These are phyloP conservation scores for Helianthus tuberosus DNA, from an alignment of 129 eudicot genomes.

Conservation along the genomic window DNA sequence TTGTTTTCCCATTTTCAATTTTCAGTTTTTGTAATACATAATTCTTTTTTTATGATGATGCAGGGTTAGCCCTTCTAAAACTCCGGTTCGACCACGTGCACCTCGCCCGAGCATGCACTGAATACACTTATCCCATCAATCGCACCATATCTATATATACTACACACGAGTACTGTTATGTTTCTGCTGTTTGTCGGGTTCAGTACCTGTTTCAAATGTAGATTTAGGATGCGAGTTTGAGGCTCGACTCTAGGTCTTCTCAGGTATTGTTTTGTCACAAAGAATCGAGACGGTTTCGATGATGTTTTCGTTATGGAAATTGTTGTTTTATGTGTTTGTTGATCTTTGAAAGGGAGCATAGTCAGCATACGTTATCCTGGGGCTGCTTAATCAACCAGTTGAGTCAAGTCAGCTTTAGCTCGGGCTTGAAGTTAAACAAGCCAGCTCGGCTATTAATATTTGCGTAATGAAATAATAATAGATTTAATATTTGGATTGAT, in stretches of 20 bases:
- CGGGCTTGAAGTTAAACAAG: too few species aligned
- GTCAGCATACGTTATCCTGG: too few species aligned
- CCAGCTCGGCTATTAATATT: too few species aligned
- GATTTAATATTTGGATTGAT: too few species aligned
- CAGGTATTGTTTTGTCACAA: slow-evolving; percentile 33
- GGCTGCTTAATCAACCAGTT: too few species aligned
- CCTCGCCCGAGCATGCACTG: slow-evolving; percentile 71
- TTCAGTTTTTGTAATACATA: background rate
- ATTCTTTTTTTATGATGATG: slow-evolving; percentile 11
- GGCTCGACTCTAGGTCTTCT: slow-evolving; percentile 29
- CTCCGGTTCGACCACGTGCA: slow-evolving; percentile 90
- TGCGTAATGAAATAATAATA: too few species aligned
- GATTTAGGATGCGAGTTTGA: slow-evolving; percentile 38
- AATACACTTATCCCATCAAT: slow-evolving; percentile 17
- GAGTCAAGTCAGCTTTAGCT: too few species aligned
- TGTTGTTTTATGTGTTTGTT: slow-evolving; percentile 28
- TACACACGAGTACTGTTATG: slow-evolving; percentile 23
- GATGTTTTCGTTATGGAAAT: slow-evolving; percentile 10
- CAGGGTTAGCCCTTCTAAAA: slow-evolving; percentile 98
- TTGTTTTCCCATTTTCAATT: background rate
- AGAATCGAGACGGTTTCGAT: slow-evolving; percentile 29
- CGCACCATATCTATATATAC: slow-evolving; percentile 20
- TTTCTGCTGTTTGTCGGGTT: slow-evolving; percentile 33
- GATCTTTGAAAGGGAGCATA: slow-evolving; percentile 8
- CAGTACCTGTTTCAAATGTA: slow-evolving; percentile 43